Base-by-base conservation (phyloP, 805 yeast genomes). In the Wickerhamomyces subpelliculosus region DNA sequence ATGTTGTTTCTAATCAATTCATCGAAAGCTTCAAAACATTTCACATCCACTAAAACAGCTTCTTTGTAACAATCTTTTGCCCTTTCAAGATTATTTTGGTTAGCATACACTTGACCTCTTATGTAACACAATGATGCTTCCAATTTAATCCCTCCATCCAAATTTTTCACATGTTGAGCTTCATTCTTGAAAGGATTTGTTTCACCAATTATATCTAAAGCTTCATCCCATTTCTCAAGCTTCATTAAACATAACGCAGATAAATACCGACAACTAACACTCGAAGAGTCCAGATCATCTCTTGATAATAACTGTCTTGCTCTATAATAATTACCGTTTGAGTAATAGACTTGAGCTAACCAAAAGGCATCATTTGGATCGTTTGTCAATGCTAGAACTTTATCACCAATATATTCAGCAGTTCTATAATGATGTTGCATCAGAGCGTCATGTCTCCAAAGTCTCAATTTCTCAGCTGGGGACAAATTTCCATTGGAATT, bases 341-440 rank as follows among this genome's bases (percentile, higher is more conserved):
- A 67, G 58, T 78, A 86, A 57, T 83, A 79, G 5, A 84, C 95
- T 62, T 90, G 96, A 0, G 96, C 96, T 23, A 90, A 68, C 96
- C 97, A 89, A 59, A 87, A 90, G 10, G 96, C 96, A 57, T 90
- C 97, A 52, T 82, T 85, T 12, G 96, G 84, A 54, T 89, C 96
- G 42, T 72, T 71, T 0, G 97, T 88, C 43, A 93, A 63, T 1
- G 88, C 75, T 30, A 86, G 70, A 8, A 93, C 85, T 51, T 89
- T 90, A 62, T 93, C 96, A 13, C 96, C 97, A 21, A 93, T 74
- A 55, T 79, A 87, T 50, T 83, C 90, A 0, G 97, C 97, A 0
- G 97, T 86, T 32, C 72, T 71, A 58, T 85, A 85, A 45, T 88
- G 94, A 57, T 89, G 97, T 50, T 89, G 95, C 81, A 84, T 79